Percentiles rank a stretch among this genome's conserved stretches.
Conservation (phyloP, 352 stramenopile species). For the Phytophthora meadii region DNA sequence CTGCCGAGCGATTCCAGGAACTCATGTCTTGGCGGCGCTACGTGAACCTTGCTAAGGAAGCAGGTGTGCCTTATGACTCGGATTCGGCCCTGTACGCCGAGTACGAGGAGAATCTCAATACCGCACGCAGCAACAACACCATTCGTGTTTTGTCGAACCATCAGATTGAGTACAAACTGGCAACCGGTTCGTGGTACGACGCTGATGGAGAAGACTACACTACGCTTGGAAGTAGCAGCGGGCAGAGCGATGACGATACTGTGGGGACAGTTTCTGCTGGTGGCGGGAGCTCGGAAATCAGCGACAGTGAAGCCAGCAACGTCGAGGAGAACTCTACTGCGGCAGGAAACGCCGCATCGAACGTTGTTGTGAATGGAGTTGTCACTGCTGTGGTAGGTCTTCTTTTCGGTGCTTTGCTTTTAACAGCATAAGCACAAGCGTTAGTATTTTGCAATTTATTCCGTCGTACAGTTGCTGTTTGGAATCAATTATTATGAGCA, state of each 20-base stretch:
- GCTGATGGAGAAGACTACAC: constrained; percentile 28
- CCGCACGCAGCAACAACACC: constrained; percentile 34
- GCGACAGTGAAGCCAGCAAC: constrained; percentile 28
- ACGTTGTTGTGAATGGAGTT: constrained; percentile 1
- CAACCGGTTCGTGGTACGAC: constrained; percentile 36
- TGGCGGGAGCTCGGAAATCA: constrained; percentile 20
- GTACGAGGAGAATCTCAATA: constrained; percentile 50
- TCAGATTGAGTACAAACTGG: constrained; percentile 44
- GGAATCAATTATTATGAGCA: constrained; percentile 9
- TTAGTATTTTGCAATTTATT: constrained; percentile 32
- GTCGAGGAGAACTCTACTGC: constrained; percentile 19
- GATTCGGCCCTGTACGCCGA: constrained; percentile 53
- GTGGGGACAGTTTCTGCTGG: constrained; percentile 36
- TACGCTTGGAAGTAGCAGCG: constrained; percentile 9
- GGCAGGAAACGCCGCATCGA: constrained; percentile 10
- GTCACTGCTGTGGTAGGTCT: background rate
- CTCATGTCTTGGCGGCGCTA: constrained; percentile 56
- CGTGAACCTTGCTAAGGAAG: constrained; percentile 55
- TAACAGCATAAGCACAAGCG: constrained; percentile 9
- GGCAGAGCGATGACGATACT: constrained; percentile 10
- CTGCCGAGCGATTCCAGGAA: constrained; percentile 48
- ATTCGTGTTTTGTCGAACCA: constrained; percentile 41
- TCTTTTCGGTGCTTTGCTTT: constrained; percentile 17
- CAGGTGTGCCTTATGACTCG: constrained; percentile 50
- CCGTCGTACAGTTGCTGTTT: background rate